Percentiles rank a stretch among this genome's conserved stretches.
Conservation (phyloP, 2,329 filamentous ascomycete species). For the Daldinia sp. region DNA sequence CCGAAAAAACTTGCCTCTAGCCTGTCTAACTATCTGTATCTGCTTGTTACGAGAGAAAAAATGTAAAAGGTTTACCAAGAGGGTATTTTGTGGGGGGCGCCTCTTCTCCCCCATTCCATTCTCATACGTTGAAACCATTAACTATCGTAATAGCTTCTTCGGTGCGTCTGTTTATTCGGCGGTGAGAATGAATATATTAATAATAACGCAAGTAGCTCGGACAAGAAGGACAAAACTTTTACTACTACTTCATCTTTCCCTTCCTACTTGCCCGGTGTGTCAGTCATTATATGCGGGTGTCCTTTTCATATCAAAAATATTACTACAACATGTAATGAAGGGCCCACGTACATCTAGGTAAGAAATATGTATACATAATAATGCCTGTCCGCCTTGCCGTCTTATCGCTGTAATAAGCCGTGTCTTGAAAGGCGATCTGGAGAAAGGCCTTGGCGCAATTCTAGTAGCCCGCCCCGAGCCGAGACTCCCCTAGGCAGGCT, state of each 20-base stretch:
- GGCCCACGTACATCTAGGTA: background rate
- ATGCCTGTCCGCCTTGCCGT: conserved; percentile 16
- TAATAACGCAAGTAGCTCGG: background rate
- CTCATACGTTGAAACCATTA: background rate
- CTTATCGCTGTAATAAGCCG: conserved; percentile 8
- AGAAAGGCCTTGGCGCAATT: conserved; percentile 31
- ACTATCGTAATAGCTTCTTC: conserved; percentile 10
- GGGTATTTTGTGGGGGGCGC: conserved; percentile 16
- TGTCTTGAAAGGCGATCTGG: conserved; percentile 16
- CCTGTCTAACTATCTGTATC: background rate
- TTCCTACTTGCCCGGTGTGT: conserved; percentile 12
- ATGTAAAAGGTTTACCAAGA: background rate
- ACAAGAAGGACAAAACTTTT: conserved; percentile 9
- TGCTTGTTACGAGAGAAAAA: conserved; percentile 19
- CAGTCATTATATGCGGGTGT: conserved; percentile 18
- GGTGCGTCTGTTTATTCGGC: conserved; percentile 7
- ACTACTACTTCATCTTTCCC: background rate
- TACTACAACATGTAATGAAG: conserved; percentile 23
- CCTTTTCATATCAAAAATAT: conserved; percentile 31
- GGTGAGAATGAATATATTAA: conserved; percentile 26
- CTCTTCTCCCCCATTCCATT: background rate
- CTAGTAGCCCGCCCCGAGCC: conserved; percentile 28
- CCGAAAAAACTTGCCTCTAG: conserved; percentile 5
- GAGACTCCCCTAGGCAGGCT: conserved; percentile 13
- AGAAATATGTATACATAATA: conserved; percentile 17